Conservation (phyloP, 179 eudicot genomes). For the Beta macrorhiza region DNA sequence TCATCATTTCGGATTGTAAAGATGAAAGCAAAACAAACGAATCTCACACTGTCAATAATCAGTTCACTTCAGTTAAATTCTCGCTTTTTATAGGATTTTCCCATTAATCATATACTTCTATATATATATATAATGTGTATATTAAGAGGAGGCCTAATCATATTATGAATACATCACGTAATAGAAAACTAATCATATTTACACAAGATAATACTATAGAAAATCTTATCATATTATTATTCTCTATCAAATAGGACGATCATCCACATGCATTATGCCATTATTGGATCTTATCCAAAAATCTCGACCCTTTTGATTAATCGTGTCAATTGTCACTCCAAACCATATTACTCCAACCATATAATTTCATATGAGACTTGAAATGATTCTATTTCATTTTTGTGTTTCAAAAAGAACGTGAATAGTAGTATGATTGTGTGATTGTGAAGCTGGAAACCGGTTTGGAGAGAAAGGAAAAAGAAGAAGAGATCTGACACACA, state of each 20-base stretch:
- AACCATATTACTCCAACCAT: constrained; percentile 5
- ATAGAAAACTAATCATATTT: no score
- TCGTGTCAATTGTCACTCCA: background rate
- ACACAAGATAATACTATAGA: no score
- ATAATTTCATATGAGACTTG: background rate
- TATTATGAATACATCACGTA: no score
- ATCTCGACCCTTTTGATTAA: background rate
- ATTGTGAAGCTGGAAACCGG: constrained; percentile 18
- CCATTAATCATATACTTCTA: no score
- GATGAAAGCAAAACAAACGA: no score
- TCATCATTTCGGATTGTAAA: no score
- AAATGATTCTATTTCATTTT: background rate
- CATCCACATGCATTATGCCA: background rate
- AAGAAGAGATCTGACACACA: background rate
- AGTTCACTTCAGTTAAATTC: no score
- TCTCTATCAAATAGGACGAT: background rate
- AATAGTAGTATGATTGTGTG: background rate
- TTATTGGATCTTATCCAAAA: background rate
- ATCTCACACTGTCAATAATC: no score
- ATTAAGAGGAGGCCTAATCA: no score
- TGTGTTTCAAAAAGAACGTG: background rate
- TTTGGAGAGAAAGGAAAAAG: background rate
- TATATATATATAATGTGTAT: no score
- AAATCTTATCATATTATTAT: no score
- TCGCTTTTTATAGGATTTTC: no score